These are phyloP conservation scores for Dissophora ornata DNA, from an alignment of 192 early-diverging fungal species.

Conservation along the genomic window DNA sequence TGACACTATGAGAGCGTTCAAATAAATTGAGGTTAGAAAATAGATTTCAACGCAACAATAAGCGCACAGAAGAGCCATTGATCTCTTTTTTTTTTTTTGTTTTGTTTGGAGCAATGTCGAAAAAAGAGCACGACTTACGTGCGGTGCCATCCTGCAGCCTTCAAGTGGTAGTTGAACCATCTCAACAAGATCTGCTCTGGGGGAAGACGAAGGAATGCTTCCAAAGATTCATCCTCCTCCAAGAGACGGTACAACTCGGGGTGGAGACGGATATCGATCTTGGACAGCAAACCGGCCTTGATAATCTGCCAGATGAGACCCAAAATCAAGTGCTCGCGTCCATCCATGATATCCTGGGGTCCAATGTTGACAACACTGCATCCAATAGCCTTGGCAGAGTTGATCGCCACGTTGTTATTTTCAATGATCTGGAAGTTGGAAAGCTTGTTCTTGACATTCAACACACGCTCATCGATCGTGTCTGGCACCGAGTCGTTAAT, in stretches of 20 bases:
- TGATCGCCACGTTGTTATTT: slow-evolving; percentile 99
- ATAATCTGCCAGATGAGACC: slow-evolving; percentile 99
- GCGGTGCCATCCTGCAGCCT: slow-evolving; percentile 88
- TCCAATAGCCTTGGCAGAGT: slow-evolving; percentile 99
- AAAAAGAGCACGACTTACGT: slow-evolving; percentile 55
- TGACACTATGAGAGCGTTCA: slow-evolving; percentile 63
- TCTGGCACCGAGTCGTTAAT: slow-evolving; percentile 97
- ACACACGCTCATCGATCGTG: slow-evolving; percentile 99
- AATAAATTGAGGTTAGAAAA: not conserved
- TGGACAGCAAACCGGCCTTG: slow-evolving; percentile 95
- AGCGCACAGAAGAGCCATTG: not conserved
- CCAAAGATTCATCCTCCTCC: slow-evolving; percentile 92
- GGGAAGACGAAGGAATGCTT: slow-evolving; percentile 93
- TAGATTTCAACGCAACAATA: not conserved
- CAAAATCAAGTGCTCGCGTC: slow-evolving; percentile 95
- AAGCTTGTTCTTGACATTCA: slow-evolving; percentile 88
- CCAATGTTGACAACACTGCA: slow-evolving; percentile 99
- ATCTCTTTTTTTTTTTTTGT: not conserved
- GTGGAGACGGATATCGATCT: slow-evolving; percentile 98
- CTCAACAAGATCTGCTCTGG: slow-evolving; percentile 96
- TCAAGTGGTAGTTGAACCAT: slow-evolving; percentile 99
- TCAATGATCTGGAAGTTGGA: slow-evolving; percentile 97
- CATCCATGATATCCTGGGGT: slow-evolving; percentile 95
- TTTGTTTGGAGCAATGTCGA: too few species aligned
- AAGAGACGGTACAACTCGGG: slow-evolving; percentile 97